Percentiles rank a stretch among this genome's conserved stretches.
Conservation (phyloP, 495 filamentous ascomycete species). For the Penicillium argentinense region DNA sequence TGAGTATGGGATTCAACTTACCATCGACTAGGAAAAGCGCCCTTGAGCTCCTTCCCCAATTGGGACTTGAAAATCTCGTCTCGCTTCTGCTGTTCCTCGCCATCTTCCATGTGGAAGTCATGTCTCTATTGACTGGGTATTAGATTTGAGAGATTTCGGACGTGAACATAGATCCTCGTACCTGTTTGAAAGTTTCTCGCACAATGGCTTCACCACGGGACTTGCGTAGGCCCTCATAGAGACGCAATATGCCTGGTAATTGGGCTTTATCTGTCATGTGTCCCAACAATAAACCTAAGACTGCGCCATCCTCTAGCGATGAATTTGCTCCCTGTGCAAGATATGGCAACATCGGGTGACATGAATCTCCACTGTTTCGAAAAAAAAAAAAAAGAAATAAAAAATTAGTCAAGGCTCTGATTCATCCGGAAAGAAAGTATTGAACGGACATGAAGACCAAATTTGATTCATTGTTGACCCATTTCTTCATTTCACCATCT, state of each 20-base stretch:
- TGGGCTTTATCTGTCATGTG: conserved; percentile 38
- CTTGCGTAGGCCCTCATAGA: conserved; percentile 64
- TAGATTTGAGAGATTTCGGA: background rate
- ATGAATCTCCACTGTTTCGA: conserved; percentile 54
- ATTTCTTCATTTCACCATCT: conserved; percentile 39
- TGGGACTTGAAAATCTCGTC: conserved; percentile 49
- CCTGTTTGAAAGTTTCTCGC: conserved; percentile 48
- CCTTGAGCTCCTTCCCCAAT: conserved; percentile 39
- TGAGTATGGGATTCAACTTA: conserved; percentile 10
- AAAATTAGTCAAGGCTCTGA: background rate
- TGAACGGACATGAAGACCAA: conserved; percentile 35
- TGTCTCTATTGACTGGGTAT: too few species aligned
- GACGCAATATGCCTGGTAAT: conserved; percentile 45
- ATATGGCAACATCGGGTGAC: conserved; percentile 69
- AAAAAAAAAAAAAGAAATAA: background rate
- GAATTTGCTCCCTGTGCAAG: conserved; percentile 58
- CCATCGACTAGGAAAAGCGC: conserved; percentile 59
- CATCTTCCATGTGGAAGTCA: conserved; percentile 59
- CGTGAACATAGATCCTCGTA: conserved; percentile 6
- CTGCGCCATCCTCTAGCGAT: conserved; percentile 53
- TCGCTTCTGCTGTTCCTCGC: conserved; percentile 52
- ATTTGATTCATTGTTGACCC: conserved; percentile 38
- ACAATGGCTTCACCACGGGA: conserved; percentile 57
- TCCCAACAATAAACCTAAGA: conserved; percentile 46
- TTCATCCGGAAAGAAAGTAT: too few species aligned